Conservation (phyloP, 164 flowering plant genomes). For the Nelumbo lutea region DNA sequence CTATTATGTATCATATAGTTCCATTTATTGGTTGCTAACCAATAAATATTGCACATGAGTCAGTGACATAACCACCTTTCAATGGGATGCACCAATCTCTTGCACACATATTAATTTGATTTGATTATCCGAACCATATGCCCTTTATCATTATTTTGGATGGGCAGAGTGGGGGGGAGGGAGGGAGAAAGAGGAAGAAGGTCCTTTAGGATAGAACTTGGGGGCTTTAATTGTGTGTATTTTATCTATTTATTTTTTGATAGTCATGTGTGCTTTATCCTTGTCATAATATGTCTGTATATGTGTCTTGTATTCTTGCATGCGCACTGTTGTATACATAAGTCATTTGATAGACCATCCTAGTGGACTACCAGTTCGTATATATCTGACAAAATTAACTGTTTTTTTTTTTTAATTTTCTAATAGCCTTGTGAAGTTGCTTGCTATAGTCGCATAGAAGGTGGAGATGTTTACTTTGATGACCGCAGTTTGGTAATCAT, state of each 20-base stretch:
- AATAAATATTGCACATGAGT: not conserved
- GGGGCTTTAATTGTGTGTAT: not conserved
- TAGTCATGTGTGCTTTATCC: not conserved
- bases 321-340: not conserved
- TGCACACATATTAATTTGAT: not conserved
- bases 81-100: not conserved
- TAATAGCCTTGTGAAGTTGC: constrained; percentile 85
- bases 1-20: not conserved
- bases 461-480: constrained; percentile 85
- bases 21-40: not conserved
- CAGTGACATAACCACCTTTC: not conserved
- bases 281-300: not conserved
- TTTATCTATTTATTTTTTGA: too few relatives aligned
- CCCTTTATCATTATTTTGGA: not conserved
- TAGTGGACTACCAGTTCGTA: not conserved
- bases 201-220: not conserved
- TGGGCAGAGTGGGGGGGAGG: not conserved
- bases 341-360: not conserved
- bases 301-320: too few relatives aligned
- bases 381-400: not conserved
- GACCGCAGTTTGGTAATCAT: constrained; percentile 44
- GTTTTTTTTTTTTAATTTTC: not conserved
- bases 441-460: constrained; percentile 87
- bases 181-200: not conserved
- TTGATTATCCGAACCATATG: not conserved